Evolutionary conservation across 768 basidiomycete species (phyloP), one percentile per base, ranked within the genome.

Genomic region (Boletellus ananas): DNA sequence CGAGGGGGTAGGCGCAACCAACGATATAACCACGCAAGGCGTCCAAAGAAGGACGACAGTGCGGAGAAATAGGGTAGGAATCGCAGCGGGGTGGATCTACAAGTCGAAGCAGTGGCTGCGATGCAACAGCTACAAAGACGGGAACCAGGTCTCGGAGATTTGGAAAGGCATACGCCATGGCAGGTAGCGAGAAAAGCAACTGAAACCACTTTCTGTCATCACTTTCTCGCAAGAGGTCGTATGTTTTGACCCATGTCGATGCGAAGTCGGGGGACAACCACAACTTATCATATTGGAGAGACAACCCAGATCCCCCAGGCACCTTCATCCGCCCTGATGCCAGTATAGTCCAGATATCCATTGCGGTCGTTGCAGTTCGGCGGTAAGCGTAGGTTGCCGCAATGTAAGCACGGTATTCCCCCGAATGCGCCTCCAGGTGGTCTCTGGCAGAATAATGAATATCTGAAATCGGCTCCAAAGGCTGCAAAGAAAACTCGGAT

Each of bases 71-170:
- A n/a, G n/a, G n/a, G n/a, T 54, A 55, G 35, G 47, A 34, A 10
- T 36, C 23, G 25, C 55, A 51, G 10, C 16, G 34, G 11, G 65
- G 59, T 14, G 61, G 60, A n/a, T 46, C 9, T 37, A 47, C 46
- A 1, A 9, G 7, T 20, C 27, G 16, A 44, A 60, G 49, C 12
- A 44, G 54, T 16, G 59, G 13, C 18, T 55, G 33, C 4, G 60
- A 49, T 1, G 57, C 51, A 49, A 72, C 68, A 1, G 72, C 59
- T 6, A 74, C 39, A 0, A 73, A 42, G 4, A 66, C 58, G 0
- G 61, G 58, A 4, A 69, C 51, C 16, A 67, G 56, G 8, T 47
- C 39, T 3, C 38, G 31, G 10, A 50, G 35, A 0, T 45, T 7
- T 4, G 58, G 40, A 4, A 59, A 64, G 10, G 45, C 39, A 49